Evolutionary conservation across 345 rosid species (phyloP).

Genomic region (Gossypium stocksii): DNA sequence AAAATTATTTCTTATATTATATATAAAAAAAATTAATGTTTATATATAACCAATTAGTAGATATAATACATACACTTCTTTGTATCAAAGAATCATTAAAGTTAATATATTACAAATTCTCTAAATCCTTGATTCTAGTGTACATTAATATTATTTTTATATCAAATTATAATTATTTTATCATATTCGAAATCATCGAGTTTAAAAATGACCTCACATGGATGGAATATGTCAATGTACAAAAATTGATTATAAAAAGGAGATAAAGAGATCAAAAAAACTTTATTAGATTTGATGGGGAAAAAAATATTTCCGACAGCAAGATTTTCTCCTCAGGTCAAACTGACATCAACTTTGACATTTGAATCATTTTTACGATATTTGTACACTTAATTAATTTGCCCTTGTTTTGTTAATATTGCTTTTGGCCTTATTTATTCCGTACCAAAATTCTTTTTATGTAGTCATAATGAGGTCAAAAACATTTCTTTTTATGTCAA

Average conservation of each 20-base stretch:
- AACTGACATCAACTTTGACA: not conserved
- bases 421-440: not conserved
- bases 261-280: not conserved
- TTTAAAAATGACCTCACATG: not conserved
- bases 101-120: too few species aligned
- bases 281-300: not conserved
- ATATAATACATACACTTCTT: too few species aligned
- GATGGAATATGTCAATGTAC: not conserved
- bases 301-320: not conserved
- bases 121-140: not conserved
- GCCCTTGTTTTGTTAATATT: not conserved
- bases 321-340: not conserved
- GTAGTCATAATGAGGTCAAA: not conserved
- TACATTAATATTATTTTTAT: too few species aligned
- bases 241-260: not conserved
- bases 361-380: not conserved
- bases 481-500: not conserved
- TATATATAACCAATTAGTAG: too few species aligned
- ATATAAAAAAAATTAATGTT: too few species aligned
- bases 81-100: too few species aligned
- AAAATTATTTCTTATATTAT: too few species aligned
- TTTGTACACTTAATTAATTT: not conserved
- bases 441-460: slow-evolving; percentile 1
- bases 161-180: not conserved
- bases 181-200: not conserved